Percentiles rank a stretch among this genome's conserved stretches.
Conservation (phyloP, 179 eudicot genomes). For the Amaranthus tricolor region DNA sequence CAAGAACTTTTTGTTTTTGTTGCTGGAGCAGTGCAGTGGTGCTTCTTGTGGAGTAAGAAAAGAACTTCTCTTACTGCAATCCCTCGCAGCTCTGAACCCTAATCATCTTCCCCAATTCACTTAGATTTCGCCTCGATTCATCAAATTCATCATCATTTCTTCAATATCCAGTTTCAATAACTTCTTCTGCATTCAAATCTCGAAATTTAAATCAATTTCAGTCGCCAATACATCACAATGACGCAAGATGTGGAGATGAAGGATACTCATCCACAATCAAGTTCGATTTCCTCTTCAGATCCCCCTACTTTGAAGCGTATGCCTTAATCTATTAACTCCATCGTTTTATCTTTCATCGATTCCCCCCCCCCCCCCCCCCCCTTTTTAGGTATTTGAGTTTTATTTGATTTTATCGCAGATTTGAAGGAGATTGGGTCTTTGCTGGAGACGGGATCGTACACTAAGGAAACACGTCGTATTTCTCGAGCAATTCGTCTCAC, state of each 20-base stretch:
- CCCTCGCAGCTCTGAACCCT: slow-evolving; percentile 21
- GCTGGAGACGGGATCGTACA: slow-evolving; percentile 75
- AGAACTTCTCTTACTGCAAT: slow-evolving; percentile 12
- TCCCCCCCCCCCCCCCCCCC: slow-evolving; percentile 10
- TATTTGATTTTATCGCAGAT: slow-evolving; percentile 30
- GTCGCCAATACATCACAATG: slow-evolving; percentile 25
- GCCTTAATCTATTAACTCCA: background rate
- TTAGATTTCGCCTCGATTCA: background rate
- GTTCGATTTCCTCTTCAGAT: slow-evolving; percentile 46
- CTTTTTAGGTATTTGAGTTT: slow-evolving; percentile 25
- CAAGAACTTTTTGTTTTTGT: too few relatives aligned
- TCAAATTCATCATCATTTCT: background rate
- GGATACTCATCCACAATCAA: slow-evolving; percentile 63
- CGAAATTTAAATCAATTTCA: background rate
- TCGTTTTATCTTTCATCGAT: background rate
- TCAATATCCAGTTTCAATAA: background rate
- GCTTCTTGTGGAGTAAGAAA: slow-evolving; percentile 31
- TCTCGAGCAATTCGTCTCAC: slow-evolving; percentile 75
- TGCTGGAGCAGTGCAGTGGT: too few relatives aligned
- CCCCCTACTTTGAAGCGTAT: slow-evolving; percentile 67
- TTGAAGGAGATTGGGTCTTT: slow-evolving; percentile 74
- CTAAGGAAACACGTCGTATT: slow-evolving; percentile 73
- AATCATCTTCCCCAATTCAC: slow-evolving; percentile 6
- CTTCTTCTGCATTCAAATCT: background rate
- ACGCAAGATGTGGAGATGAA: slow-evolving; percentile 95